Percentiles rank a stretch among this genome's conserved stretches.
These are phyloP conservation scores for Cryptococcus sp. DNA, from an alignment of 1,284 basidiomycete genomes.

Conservation along the genomic window DNA sequence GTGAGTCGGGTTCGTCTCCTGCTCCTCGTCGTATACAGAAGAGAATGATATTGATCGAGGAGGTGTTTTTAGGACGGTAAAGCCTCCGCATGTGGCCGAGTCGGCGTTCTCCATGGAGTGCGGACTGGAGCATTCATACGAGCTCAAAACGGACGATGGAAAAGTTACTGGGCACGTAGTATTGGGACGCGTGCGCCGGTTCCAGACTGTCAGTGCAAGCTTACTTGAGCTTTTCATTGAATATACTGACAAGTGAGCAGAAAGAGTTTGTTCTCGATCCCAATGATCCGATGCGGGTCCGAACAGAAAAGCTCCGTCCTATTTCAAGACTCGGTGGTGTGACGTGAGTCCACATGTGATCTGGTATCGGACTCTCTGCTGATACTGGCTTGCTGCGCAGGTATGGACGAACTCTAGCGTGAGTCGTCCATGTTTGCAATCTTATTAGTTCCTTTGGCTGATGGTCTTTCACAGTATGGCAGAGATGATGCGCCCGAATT, in stretches of 20 bases:
- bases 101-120: conserved; percentile 73
- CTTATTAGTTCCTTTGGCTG: too few species aligned
- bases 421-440: conserved; percentile 42
- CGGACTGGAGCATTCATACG: conserved; percentile 63
- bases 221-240: too few species aligned
- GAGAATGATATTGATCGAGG: neutral
- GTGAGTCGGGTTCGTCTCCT: conserved; percentile 54
- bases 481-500: conserved; percentile 62
- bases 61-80: conserved; percentile 53
- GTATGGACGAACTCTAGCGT: neutral
- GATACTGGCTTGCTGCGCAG: neutral
- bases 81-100: conserved; percentile 70
- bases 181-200: conserved; percentile 65
- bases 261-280: conserved; percentile 62
- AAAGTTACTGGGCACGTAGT: conserved; percentile 61
- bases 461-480: too few species aligned
- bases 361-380: neutral
- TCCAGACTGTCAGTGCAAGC: conserved; percentile 61
- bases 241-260: conserved; percentile 39
- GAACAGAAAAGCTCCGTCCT: conserved; percentile 60
- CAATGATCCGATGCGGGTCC: conserved; percentile 40
- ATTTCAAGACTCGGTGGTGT: conserved; percentile 67
- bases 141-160: conserved; percentile 57
- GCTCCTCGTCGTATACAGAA: neutral
- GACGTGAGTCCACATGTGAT: conserved; percentile 55